phyloP scores from a whole-genome alignment of 306 rosid genomes.

The Inga leiocalycina region DNA sequence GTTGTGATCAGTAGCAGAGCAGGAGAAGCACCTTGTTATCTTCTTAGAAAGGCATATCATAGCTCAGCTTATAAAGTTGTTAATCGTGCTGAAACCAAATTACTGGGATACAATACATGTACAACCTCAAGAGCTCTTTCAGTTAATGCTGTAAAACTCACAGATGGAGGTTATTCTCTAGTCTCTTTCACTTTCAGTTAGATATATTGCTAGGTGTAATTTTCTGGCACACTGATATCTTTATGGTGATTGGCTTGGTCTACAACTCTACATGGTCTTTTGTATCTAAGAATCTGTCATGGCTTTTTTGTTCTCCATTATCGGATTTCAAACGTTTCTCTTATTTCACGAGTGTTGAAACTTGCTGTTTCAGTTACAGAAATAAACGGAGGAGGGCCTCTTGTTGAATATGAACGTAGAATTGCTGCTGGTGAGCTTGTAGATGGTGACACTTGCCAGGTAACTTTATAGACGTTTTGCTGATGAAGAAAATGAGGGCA shows the following conservation, averaged over 20 bases:
- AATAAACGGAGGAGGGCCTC: constrained; percentile 69
- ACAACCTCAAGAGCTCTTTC: constrained; percentile 59
- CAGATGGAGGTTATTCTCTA: constrained; percentile 59
- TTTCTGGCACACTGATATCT: not conserved
- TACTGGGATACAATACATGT: constrained; percentile 32
- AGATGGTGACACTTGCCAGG: constrained; percentile 93
- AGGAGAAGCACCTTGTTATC: constrained; percentile 38
- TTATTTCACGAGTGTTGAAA: constrained; percentile 29
- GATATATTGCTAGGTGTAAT: no score
- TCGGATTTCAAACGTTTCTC: constrained; percentile 7
- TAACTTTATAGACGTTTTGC: constrained; percentile 28
- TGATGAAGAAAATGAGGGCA: not conserved
- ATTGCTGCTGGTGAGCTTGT: constrained; percentile 76
- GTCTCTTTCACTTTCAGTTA: not conserved
- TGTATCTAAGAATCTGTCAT: not conserved
- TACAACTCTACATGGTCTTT: not conserved
- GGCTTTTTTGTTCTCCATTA: constrained; percentile 7
- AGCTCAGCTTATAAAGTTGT: constrained; percentile 41
- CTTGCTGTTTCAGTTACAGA: constrained; percentile 48
- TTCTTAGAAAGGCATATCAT: constrained; percentile 41
- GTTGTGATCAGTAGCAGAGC: constrained; percentile 32
- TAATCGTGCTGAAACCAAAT: constrained; percentile 38
- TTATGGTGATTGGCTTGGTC: not conserved
- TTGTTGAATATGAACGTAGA: constrained; percentile 91
- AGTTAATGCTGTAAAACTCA: constrained; percentile 45